These are phyloP conservation scores for Meyerozyma guilliermondii DNA, from an alignment of 1,139 yeast species.

Conservation along the genomic window DNA sequence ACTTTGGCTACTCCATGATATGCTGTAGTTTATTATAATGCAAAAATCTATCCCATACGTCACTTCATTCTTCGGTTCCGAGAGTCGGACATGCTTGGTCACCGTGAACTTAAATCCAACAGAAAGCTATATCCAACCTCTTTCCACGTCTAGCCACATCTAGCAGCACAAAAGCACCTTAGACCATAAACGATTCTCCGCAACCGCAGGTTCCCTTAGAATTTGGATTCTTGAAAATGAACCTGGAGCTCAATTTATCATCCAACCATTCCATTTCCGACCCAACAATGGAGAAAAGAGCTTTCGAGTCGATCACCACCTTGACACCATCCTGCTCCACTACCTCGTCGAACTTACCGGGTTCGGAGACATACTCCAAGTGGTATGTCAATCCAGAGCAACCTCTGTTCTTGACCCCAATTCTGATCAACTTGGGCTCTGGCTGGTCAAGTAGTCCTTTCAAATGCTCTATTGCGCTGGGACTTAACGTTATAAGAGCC, in stretches of 20 bases:
- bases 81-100: not conserved
- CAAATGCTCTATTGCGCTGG: slow-evolving; percentile 70
- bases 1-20: not conserved
- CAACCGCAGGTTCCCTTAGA: slow-evolving; percentile 98
- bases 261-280: slow-evolving; percentile 98
- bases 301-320: slow-evolving; percentile 91
- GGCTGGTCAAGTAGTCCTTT: slow-evolving; percentile 68
- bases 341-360: slow-evolving; percentile 91
- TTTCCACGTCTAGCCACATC: not conserved
- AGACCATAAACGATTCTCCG: slow-evolving; percentile 97
- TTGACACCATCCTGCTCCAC: slow-evolving; percentile 91
- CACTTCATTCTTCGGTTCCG: not conserved
- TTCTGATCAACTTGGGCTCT: slow-evolving; percentile 79
- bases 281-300: slow-evolving; percentile 90
- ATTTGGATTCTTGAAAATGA: slow-evolving; percentile 91
- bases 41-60: not conserved
- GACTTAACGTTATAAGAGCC: slow-evolving; percentile 77
- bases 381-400: slow-evolving; percentile 94
- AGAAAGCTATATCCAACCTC: too few relatives aligned
- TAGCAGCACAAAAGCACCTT: slow-evolving; percentile 9
- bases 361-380: slow-evolving; percentile 80
- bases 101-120: not conserved
- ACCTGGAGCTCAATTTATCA: slow-evolving; percentile 82
- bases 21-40: not conserved
- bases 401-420: slow-evolving; percentile 94